Conservation (phyloP, 148 eudicot species). For the Cornus controversa region DNA sequence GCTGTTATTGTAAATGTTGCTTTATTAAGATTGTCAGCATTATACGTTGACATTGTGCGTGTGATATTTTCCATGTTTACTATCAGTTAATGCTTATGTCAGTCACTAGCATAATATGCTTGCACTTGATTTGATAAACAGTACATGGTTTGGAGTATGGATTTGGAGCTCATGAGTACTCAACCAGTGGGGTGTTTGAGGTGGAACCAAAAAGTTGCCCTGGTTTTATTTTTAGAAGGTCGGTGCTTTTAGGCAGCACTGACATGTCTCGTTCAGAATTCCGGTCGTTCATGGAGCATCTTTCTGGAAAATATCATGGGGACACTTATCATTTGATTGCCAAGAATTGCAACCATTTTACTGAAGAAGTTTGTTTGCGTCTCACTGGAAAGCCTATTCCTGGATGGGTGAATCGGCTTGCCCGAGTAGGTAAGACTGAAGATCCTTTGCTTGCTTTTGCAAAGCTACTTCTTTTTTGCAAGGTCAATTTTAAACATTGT, state of each 20-base stretch:
- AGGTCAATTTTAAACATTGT: background rate
- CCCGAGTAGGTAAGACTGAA: slow-evolving; percentile 62
- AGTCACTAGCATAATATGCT: slow-evolving; percentile 2
- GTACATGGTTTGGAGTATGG: slow-evolving; percentile 84
- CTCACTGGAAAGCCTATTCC: slow-evolving; percentile 86
- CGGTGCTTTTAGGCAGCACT: slow-evolving; percentile 76
- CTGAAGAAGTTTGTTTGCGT: slow-evolving; percentile 68
- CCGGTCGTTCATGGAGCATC: slow-evolving; percentile 71
- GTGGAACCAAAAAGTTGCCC: slow-evolving; percentile 93
- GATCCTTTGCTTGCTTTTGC: slow-evolving; percentile 5
- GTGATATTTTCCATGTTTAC: background rate
- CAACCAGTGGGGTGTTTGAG: slow-evolving; percentile 90
- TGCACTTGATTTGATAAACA: slow-evolving; percentile 27
- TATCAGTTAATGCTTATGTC: background rate
- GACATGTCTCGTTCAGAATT: slow-evolving; percentile 78
- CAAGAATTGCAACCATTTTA: slow-evolving; percentile 96
- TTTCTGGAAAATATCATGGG: slow-evolving; percentile 78
- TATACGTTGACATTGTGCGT: background rate
- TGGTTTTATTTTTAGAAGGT: slow-evolving; percentile 74
- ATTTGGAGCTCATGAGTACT: slow-evolving; percentile 82
- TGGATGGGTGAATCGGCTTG: slow-evolving; percentile 94
- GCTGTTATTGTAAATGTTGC: background rate
- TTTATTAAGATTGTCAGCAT: background rate
- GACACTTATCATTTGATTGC: slow-evolving; percentile 86
- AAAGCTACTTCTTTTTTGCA: background rate